Evolutionary conservation across 306 rosid genomes (phyloP).

Genomic region (Vigna reflexopilosa): DNA sequence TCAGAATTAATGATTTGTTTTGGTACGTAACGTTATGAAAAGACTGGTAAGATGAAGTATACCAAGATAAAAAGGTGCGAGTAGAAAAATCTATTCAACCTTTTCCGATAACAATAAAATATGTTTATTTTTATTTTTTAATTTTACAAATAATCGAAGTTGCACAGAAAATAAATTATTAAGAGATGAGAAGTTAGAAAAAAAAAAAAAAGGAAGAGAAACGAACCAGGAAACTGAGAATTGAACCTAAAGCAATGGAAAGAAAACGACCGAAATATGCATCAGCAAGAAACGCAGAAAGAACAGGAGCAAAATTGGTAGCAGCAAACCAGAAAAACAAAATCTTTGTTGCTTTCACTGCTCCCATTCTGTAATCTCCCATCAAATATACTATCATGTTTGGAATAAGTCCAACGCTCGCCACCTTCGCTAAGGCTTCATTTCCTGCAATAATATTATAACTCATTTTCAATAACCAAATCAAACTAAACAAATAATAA

Average conservation of each 20-base stretch:
- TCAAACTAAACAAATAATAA: too few species aligned
- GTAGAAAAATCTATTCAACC: too few species aligned
- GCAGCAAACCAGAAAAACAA: conserved; percentile 65
- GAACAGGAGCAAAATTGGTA: conserved; percentile 58
- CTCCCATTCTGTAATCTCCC: conserved; percentile 51
- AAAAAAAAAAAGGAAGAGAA: too few species aligned
- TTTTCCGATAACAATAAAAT: too few species aligned
- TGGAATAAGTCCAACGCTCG: conserved; percentile 61
- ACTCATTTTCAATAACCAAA: conserved; percentile 13
- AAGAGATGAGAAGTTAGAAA: too few species aligned
- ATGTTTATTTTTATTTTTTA: too few species aligned
- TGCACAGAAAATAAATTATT: too few species aligned
- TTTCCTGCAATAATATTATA: conserved; percentile 51
- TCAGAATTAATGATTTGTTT: too few species aligned
- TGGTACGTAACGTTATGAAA: too few species aligned
- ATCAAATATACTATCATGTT: conserved; percentile 71
- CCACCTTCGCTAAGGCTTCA: conserved; percentile 68
- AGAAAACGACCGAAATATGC: conserved; percentile 74
- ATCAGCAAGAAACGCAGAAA: conserved; percentile 77
- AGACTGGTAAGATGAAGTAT: too few species aligned
- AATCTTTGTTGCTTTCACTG: conserved; percentile 53
- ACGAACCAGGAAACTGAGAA: conserved; percentile 58
- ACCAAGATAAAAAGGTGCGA: too few species aligned
- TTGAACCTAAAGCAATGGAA: conserved; percentile 63
- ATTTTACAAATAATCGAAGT: too few species aligned